Conservation (phyloP, 108 stramenopile genomes). For the Stephanodiscus triporus region DNA sequence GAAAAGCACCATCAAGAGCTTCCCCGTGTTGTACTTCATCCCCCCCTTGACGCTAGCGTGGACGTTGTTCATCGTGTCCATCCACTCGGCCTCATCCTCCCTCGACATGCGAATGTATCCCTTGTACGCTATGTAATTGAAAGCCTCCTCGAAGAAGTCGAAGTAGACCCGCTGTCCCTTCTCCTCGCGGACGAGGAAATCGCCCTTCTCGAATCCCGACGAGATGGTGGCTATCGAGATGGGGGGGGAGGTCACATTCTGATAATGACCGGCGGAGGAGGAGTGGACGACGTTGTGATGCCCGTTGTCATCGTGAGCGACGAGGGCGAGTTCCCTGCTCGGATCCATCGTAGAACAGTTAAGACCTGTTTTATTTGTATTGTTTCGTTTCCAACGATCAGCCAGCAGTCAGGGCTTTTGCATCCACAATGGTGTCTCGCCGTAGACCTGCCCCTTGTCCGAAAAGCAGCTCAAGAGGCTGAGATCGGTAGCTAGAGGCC, state of each 20-base stretch:
- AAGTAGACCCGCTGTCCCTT: slow-evolving; percentile 52
- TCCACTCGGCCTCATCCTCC: slow-evolving; percentile 86
- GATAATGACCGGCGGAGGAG: too few species aligned
- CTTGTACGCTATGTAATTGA: slow-evolving; percentile 91
- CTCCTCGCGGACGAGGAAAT: slow-evolving; percentile 48
- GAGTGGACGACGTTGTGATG: slow-evolving; percentile 47
- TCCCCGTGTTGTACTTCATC: slow-evolving; percentile 91
- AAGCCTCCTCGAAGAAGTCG: slow-evolving; percentile 69
- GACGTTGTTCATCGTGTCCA: slow-evolving; percentile 84
- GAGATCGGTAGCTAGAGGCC: too few species aligned
- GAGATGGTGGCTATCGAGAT: slow-evolving; percentile 38
- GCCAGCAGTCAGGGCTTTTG: too few species aligned
- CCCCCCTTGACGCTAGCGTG: slow-evolving; percentile 86
- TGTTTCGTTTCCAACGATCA: neutral
- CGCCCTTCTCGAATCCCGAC: slow-evolving; percentile 50
- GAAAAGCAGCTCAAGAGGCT: too few species aligned
- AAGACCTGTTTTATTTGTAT: neutral
- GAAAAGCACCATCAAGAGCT: slow-evolving; percentile 75
- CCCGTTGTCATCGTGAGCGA: slow-evolving; percentile 83
- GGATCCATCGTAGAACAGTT: too few species aligned
- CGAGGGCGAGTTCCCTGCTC: slow-evolving; percentile 13
- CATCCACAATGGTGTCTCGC: too few species aligned
- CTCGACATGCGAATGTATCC: slow-evolving; percentile 84
- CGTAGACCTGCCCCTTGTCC: too few species aligned
- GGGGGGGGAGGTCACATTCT: too few species aligned